A percentile compares a stretch with the other conserved stretches of the same genome.
phyloP scores from a whole-genome alignment of 768 basidiomycete genomes.

The Suillus sp. region DNA sequence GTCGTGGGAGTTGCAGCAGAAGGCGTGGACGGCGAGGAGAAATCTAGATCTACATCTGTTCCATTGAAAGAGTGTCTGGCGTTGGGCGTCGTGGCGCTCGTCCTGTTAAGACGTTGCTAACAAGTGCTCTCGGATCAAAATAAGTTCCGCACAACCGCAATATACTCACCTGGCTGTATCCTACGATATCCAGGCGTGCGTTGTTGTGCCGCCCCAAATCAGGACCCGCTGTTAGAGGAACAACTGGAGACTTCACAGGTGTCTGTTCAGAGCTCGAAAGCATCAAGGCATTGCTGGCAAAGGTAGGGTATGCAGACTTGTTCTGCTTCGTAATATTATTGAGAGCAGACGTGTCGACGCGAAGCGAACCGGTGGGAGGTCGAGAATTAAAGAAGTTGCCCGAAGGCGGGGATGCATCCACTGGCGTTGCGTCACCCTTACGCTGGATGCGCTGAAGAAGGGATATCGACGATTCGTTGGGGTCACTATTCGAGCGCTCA shows the following conservation, averaged over 20 bases:
- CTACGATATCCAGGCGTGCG: conserved; percentile 71
- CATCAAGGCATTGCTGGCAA: conserved; percentile 48
- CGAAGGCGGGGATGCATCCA: conserved; percentile 47
- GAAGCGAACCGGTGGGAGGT: conserved; percentile 68
- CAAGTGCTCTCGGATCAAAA: conserved; percentile 13
- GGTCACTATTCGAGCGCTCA: conserved; percentile 79
- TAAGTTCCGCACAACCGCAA: not conserved
- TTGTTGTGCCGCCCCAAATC: conserved; percentile 79
- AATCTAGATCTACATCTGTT: conserved; percentile 62
- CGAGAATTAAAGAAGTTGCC: conserved; percentile 56
- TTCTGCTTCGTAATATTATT: conserved; percentile 68
- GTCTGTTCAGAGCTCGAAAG: conserved; percentile 60
- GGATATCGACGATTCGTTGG: conserved; percentile 71
- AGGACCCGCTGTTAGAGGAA: conserved; percentile 80
- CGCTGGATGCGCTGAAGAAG: conserved; percentile 79
- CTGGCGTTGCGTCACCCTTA: conserved; percentile 58
- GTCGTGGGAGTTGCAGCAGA: conserved; percentile 48
- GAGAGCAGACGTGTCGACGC: conserved; percentile 73
- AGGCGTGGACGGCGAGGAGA: conserved; percentile 56
- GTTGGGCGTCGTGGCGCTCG: conserved; percentile 48
- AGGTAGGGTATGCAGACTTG: conserved; percentile 81
- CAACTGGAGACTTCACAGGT: conserved; percentile 65
- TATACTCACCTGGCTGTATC: conserved; percentile 62
- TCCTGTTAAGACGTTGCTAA: conserved; percentile 50
- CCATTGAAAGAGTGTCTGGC: conserved; percentile 79